These are phyloP conservation scores for Saccharomyces paradoxus DNA, from an alignment of 805 yeast species.

Conservation along the genomic window DNA sequence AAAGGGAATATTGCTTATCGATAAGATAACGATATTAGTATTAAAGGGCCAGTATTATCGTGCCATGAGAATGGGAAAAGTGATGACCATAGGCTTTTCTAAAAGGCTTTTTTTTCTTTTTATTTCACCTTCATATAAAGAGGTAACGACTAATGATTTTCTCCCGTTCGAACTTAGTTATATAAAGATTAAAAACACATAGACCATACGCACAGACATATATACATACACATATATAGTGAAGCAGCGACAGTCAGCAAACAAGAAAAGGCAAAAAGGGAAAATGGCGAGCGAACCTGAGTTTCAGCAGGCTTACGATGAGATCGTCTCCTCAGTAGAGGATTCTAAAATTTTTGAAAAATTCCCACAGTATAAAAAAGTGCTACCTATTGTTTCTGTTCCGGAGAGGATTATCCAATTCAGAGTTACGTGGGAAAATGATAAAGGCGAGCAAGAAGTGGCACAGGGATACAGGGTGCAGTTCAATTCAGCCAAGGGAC, in stretches of 20 bases:
- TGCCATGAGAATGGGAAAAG: not conserved
- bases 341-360: conserved; percentile 84
- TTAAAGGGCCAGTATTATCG: not conserved
- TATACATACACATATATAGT: not conserved
- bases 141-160: not conserved
- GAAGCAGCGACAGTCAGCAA: not conserved
- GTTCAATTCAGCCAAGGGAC: conserved; percentile 96
- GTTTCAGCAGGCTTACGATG: conserved; percentile 97
- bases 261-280: too few relatives aligned
- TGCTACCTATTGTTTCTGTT: conserved; percentile 79
- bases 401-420: conserved; percentile 96
- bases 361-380: conserved; percentile 84
- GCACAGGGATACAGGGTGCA: conserved; percentile 98
- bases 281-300: conserved; percentile 63
- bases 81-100: not conserved
- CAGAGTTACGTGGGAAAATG: conserved; percentile 98
- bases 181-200: not conserved
- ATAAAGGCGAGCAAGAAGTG: conserved; percentile 81
- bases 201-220: too few relatives aligned
- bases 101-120: not conserved
- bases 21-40: not conserved
- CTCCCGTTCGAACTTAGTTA: not conserved
- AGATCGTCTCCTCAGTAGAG: conserved; percentile 77
- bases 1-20: not conserved
- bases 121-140: not conserved